Conservation (phyloP, 805 yeast species). For the Candida bentonensis region DNA sequence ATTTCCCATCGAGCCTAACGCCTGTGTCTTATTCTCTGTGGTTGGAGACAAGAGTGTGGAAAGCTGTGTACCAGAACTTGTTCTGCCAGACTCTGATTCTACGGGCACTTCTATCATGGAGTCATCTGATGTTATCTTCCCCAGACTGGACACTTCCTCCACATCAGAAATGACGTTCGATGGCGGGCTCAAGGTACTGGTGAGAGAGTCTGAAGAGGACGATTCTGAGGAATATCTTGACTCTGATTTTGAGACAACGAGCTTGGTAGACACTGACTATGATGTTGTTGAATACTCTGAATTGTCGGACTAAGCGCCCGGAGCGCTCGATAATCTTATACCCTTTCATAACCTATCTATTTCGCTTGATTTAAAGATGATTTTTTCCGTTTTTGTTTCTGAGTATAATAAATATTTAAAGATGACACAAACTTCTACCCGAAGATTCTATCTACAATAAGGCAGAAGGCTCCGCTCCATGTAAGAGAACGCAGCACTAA, state of each 20-base stretch:
- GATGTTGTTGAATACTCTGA: conserved; percentile 1
- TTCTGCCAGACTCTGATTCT: neutral
- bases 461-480: conserved; percentile 22
- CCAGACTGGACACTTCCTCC: neutral
- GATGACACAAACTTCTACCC: conserved; percentile 10
- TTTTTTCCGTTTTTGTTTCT: too few relatives aligned
- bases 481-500: conserved; percentile 23
- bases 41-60: neutral
- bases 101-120: neutral
- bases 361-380: too few relatives aligned
- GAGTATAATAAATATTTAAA: conserved; percentile 2
- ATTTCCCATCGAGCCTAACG: neutral
- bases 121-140: neutral
- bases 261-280: neutral
- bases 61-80: neutral
- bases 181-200: neutral
- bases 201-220: neutral
- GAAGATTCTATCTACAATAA: conserved; percentile 17
- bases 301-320: neutral
- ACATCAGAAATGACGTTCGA: neutral
- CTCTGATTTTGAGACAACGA: neutral
- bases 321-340: too few relatives aligned
- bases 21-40: neutral
- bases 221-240: neutral
- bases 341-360: too few relatives aligned